Evolutionary conservation across 2,329 filamentous ascomycete genomes (phyloP), one percentile per base, ranked within the genome.

Genomic region (Aspergillus uvarum): DNA sequence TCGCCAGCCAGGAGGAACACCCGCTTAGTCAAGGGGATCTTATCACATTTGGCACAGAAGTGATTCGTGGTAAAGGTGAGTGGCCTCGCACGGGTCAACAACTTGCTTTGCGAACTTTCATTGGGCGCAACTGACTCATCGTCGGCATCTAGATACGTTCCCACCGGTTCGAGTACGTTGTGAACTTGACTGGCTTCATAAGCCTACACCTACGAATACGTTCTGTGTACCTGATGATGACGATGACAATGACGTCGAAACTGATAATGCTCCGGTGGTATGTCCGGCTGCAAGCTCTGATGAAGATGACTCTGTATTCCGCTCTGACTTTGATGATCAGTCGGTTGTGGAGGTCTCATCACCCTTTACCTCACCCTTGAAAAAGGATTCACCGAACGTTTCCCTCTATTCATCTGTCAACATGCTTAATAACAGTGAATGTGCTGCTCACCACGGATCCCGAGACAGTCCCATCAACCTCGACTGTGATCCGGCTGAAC

Each of bases 11-110:
- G 3, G 64, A 76, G 55, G 73, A 76, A 19, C 76, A 78, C 53
- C 60, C 72, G 2, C 61, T 85, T 26, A 70, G 71, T 1, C 71
- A 63, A 52, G 73, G 70, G 16, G 76, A 78, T 63, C 58, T 73
- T 2, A 47, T 79, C 29, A 73, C 68, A 4, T 82, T 85, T 67
- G 83, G 83, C 19, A 73, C 77, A 38, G 75, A 81, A 60, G 81
- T 85, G 24, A 77, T 75, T 60, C 79, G 82, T 67, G 81, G 79
- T 19, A 64, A 70, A 42, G 79, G 81, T 75, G 69, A 19, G 71
- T 71, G 12, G 26, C 47, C 51, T 29, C 21, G 56, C 10, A 12
- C 14, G 24, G 14, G 3, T 32, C n/a, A 5, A 3, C 29, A 8
- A 38, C 50, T 61, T 21, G 58, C 10, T 44, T 19, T 11, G 38